Evolutionary conservation across 805 yeast genomes (phyloP), one percentile per base, ranked within the genome.

Genomic region (Debaryomyces castellii): DNA sequence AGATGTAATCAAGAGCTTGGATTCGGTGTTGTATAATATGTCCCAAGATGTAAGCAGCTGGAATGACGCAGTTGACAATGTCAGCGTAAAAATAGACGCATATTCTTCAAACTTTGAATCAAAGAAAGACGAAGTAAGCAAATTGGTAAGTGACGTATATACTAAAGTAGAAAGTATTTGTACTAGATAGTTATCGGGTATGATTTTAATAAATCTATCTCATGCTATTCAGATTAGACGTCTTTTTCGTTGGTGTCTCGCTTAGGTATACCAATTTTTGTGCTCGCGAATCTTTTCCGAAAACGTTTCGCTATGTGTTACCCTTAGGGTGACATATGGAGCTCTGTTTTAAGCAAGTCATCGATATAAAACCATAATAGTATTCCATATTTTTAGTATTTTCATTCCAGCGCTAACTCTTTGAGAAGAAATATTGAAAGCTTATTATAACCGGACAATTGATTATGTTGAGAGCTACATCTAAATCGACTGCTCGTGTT

Each of bases 21-120:
- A 70, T 41, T 42, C 47, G 21, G 50, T 58, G n/a, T 38, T 73
- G 21, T 45, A 43, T 3, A 54, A 52, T 11, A 45, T 73, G 42
- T 43, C 51, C 18, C 39, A 38, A 1, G 76, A 71, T 14, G 45
- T 70, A 36, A 41, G 21, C 2, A 39, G 45, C 20, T 73, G 77
- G 77, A 58, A 60, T 40, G 45, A 48, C 7, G 51, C 62, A 2
- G 42, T 72, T 10, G 41, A 49, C 11, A 37, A 28, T 2, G 47
- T 69, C 32, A 60, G 57, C 33, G 40, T 24, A 8, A 62, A 62
- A 6, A 30, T 73, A 18, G 64, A 59, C 18, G 40, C 42, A 5
- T 60, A 60, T 42, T 60, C 52, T 5, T 39, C 38, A 7, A 44
- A 41, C 18, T 63, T 67, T 45, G 63, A 54, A 14, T 32, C 42